phyloP scores from a whole-genome alignment of 139 green algal species.

The Picocystis salinarum region DNA sequence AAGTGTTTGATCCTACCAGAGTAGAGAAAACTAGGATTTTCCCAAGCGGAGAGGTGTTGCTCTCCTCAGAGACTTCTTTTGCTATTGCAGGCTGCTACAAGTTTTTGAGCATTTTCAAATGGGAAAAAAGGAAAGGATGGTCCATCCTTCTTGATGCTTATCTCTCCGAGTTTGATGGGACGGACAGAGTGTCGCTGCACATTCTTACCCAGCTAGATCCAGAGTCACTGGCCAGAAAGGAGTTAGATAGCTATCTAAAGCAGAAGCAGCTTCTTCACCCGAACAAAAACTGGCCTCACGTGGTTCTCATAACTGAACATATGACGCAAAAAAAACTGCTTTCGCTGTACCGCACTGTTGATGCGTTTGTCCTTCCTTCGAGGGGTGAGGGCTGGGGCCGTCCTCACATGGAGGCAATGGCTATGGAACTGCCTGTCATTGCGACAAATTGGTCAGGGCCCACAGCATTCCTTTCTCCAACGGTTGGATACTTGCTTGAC shows the following conservation, averaged over 20 bases:
- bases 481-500: too few species aligned
- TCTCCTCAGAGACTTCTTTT: too few species aligned
- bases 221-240: too few species aligned
- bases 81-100: slow-evolving; percentile 27
- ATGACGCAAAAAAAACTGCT: slow-evolving; percentile 15
- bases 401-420: slow-evolving; percentile 45
- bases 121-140: slow-evolving; percentile 39
- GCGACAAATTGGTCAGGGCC: slow-evolving; percentile 35
- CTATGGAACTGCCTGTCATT: slow-evolving; percentile 30
- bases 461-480: slow-evolving; percentile 40
- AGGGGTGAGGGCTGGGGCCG: slow-evolving; percentile 34
- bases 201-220: slow-evolving; percentile 18
- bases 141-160: slow-evolving; percentile 34
- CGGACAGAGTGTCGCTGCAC: slow-evolving; percentile 14
- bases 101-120: slow-evolving; percentile 54
- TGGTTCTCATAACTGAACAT: slow-evolving; percentile 1
- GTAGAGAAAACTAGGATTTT: slow-evolving; percentile 21
- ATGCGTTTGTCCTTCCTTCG: slow-evolving; percentile 57
- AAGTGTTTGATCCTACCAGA: slow-evolving; percentile 18
- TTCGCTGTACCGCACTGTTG: slow-evolving; percentile 24
- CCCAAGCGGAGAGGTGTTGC: too few species aligned
- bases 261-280: too few species aligned
- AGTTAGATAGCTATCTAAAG: too few species aligned
- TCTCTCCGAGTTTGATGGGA: slow-evolving; percentile 19
- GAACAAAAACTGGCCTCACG: background rate